Evolutionary conservation across 164 flowering plant genomes (phyloP).

Genomic region (Aristolochia californica): DNA sequence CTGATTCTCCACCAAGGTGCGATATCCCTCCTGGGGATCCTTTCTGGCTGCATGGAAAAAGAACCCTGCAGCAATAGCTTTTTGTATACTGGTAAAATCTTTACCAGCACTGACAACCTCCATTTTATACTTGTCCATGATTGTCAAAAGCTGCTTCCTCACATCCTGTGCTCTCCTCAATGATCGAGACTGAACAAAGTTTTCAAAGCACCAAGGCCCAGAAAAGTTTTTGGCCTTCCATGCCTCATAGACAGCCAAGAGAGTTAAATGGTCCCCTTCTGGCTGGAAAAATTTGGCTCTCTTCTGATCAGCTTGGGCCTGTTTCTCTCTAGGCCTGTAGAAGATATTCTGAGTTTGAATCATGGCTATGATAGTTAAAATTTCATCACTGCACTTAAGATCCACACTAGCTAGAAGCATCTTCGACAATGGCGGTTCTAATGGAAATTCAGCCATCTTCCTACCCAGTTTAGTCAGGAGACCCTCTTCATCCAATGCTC

Average conservation of each 20-base stretch:
- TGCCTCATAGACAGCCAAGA: constrained; percentile 90
- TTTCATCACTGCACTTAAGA: constrained; percentile 90
- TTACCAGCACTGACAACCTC: constrained; percentile 77
- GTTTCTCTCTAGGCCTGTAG: constrained; percentile 85
- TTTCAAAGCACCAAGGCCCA: constrained; percentile 91
- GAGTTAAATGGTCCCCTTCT: constrained; percentile 84
- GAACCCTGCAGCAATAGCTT: constrained; percentile 82
- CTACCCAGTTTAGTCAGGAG: constrained; percentile 82
- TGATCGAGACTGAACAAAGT: constrained; percentile 83
- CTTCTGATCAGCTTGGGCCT: constrained; percentile 89
- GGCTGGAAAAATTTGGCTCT: constrained; percentile 90
- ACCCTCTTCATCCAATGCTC: constrained; percentile 91
- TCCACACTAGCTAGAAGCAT: constrained; percentile 92
- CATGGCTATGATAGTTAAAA: constrained; percentile 86
- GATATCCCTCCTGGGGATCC: constrained; percentile 60
- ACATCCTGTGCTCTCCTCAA: constrained; percentile 95
- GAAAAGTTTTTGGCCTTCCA: constrained; percentile 92
- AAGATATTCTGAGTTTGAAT: constrained; percentile 79
- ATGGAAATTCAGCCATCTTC: constrained; percentile 93
- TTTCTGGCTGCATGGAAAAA: constrained; percentile 80
- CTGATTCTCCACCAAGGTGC: constrained; percentile 84
- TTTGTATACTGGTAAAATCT: constrained; percentile 64
- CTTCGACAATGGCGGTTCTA: constrained; percentile 81
- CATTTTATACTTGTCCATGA: constrained; percentile 92
- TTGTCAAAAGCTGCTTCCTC: constrained; percentile 74